Evolutionary conservation across 208 protist species (phyloP).

Genomic region (Leishmania aethiopica): DNA sequence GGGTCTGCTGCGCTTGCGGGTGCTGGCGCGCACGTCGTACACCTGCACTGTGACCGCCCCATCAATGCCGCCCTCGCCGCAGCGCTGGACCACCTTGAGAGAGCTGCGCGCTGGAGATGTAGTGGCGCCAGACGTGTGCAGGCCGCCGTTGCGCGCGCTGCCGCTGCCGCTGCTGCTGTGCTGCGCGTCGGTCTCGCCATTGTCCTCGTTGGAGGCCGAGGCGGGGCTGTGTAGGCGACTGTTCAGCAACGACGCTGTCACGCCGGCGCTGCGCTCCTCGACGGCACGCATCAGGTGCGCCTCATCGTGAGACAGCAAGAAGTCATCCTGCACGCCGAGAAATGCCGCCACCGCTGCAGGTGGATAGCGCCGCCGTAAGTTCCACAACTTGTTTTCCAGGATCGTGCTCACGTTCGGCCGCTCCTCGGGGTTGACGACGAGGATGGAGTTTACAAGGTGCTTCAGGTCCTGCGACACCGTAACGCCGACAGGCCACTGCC

Average conservation of each 20-base stretch:
- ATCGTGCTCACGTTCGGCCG: slow-evolving; percentile 71
- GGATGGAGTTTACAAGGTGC: slow-evolving; percentile 68
- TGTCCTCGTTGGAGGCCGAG: background rate
- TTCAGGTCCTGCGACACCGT: slow-evolving; percentile 62
- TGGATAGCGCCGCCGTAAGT: slow-evolving; percentile 66
- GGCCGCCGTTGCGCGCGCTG: slow-evolving; percentile 1
- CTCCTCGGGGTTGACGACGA: slow-evolving; percentile 54
- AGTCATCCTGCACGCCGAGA: slow-evolving; percentile 86
- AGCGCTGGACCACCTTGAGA: slow-evolving; percentile 71
- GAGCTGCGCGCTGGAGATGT: slow-evolving; percentile 37
- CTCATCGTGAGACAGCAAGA: slow-evolving; percentile 82
- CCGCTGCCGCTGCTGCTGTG: slow-evolving; percentile 17
- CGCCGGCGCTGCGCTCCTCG: slow-evolving; percentile 78
- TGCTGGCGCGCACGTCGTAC: slow-evolving; percentile 84
- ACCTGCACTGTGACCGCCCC: slow-evolving; percentile 70
- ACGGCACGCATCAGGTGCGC: slow-evolving; percentile 76
- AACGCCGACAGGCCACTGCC: slow-evolving; percentile 75
- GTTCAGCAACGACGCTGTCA: slow-evolving; percentile 63
- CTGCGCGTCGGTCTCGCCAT: slow-evolving; percentile 7
- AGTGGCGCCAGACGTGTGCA: slow-evolving; percentile 2
- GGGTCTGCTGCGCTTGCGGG: slow-evolving; percentile 56
- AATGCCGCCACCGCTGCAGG: slow-evolving; percentile 71
- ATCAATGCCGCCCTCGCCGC: slow-evolving; percentile 52
- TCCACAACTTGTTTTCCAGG: slow-evolving; percentile 68
- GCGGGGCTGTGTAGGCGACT: slow-evolving; percentile 48